A percentile compares a stretch with the other conserved stretches of the same genome.
These are phyloP conservation scores for Quercus rubra DNA, from an alignment of 306 rosid species.

Conservation along the genomic window DNA sequence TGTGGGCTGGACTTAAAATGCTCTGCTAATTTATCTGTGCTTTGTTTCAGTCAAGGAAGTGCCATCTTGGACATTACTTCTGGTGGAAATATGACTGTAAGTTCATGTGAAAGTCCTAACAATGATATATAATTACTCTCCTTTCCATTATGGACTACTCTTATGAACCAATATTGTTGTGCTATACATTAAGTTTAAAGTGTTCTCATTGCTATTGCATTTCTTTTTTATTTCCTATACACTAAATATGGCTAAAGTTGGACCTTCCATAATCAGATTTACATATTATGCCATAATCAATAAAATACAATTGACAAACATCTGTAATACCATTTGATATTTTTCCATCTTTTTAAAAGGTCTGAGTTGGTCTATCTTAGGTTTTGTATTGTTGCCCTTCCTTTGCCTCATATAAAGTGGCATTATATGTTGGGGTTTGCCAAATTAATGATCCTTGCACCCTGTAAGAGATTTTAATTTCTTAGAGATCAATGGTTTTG, in stretches of 20 bases:
- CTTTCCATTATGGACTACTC: conserved; percentile 4
- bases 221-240: background rate
- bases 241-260: background rate
- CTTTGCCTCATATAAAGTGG: no score
- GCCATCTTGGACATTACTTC: conserved; percentile 60
- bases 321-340: no score
- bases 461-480: no score
- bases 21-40: conserved; percentile 22
- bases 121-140: background rate
- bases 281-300: background rate
- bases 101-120: conserved; percentile 22
- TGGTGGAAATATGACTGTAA: conserved; percentile 89
- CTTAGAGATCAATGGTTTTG: no score
- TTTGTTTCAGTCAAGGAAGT: conserved; percentile 87
- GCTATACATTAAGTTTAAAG: background rate
- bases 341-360: no score
- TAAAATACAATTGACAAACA: no score
- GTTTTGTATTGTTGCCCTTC: no score
- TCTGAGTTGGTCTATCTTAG: no score
- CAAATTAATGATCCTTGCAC: no score
- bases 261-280: background rate
- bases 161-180: background rate
- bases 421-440: no score
- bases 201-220: background rate
- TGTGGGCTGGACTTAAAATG: background rate